Evolutionary conservation across 768 basidiomycete genomes (phyloP), one percentile per base, ranked within the genome.

Genomic region (Zangia roseola): DNA sequence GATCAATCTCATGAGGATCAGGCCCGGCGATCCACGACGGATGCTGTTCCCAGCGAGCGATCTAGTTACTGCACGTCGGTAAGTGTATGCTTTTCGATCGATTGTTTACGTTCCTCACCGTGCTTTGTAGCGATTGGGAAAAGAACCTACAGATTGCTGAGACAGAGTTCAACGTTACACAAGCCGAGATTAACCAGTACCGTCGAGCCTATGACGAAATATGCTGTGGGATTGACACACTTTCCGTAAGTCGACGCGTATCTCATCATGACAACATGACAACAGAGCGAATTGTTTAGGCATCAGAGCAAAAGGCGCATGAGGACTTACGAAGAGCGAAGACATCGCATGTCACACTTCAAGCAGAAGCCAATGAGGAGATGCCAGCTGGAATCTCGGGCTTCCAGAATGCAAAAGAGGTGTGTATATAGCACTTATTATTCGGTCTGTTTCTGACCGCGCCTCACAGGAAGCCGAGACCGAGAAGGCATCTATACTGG

Each of bases 361-460:
- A 84, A 53, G 70, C 76, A 30, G 84, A 86, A 52, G 75, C 77
- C 12, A 86, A 85, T 48, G 84, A 88, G 17, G 85, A 87, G 12
- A 70, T 86, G 63, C 84, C 87, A 2, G 79, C 78, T 7, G 76
- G 78, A 56, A 71, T 88, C n/a, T 71, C 76, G 19, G 78, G 75
- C 13, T 68, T 88, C 13, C 71, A 84, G 50, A 72, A 66, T 10
- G 79, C 76, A 5, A 79, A 81, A 61, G 63, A 74, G 56, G 86
- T 83, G 56, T 24, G 76, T 61, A 25, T 49, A 30, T 19, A 25
- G 25, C 24, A 19, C 26, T 12, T 36, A 50, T 20, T 24, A 10
- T 34, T 6, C 10, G 12, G 10, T 35, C n/a, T 25, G 5, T 28
- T 40, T 10, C 16, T 38, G 17, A 25, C n/a, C 45, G 19, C 19